Base-by-base conservation (phyloP, 164 flowering plant genomes). In the Saururus chinensis region DNA sequence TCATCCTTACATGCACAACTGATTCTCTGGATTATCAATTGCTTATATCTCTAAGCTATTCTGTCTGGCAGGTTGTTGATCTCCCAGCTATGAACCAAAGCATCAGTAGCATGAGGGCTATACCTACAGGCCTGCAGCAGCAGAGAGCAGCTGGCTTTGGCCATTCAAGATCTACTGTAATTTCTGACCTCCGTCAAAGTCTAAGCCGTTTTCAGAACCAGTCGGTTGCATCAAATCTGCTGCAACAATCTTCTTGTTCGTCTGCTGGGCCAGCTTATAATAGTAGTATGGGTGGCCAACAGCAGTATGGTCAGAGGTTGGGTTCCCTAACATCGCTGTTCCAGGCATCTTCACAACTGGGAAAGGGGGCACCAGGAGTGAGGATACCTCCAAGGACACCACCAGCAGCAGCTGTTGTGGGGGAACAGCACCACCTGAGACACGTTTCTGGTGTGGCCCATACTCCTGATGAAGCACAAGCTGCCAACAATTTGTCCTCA, bases 281-380 rank as follows among this genome's bases (percentile, higher is more conserved):
- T 10, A 23, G 19, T 30, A 12, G 13, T 24, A 23, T 55, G 17
- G 58, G 58, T 55, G 58, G 30, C 30, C 58, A 55, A 53, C 83
- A 62, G 58, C 84, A 71, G 37, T 78, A 71, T 42, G 53, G 60
- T 49, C 84, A 67, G 57, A 66, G 53, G 53, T 7, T 45, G 17
- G 49, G 49, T 45, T 12, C 49, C 11, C 49, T 45, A 7, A 12
- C 49, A 45, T 17, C 49, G 11, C 17, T 23, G 4, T 7, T 24
- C 8, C 37, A 35, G 6, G 10, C 58, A 4, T 55, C 58, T 23
- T 23, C 37, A 0, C 35, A 9, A 55, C 24, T 20, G 9, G 57
- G 57, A 54, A 54, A 7, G 12, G 57, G 9, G 0, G 30, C 30
- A 12, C 25, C 58, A 16, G 49, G 49, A 55, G 35, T 17, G 16